A percentile compares a stretch with the other conserved stretches of the same genome.
Conservation (phyloP, 257 asterid species). For the Cinchona pubescens region DNA sequence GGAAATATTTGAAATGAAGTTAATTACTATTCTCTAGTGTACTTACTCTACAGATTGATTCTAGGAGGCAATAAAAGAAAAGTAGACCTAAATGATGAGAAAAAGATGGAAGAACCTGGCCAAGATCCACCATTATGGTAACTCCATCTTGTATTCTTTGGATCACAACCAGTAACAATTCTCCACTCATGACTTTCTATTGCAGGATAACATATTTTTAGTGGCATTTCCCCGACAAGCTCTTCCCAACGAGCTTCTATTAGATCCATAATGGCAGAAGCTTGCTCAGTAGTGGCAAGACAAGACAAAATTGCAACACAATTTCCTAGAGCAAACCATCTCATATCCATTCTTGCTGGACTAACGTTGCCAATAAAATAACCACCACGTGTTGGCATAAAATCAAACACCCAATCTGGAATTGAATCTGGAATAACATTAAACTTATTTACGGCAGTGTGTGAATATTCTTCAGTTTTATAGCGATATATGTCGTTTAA, state of each 20-base stretch:
- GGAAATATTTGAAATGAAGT: not conserved
- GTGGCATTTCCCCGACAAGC: constrained; percentile 72
- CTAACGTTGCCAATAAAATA: constrained; percentile 73
- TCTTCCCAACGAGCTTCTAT: constrained; percentile 79
- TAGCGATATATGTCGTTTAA: constrained; percentile 66
- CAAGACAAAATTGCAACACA: constrained; percentile 65
- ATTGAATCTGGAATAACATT: constrained; percentile 76
- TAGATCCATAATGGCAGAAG: constrained; percentile 78
- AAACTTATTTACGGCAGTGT: constrained; percentile 74
- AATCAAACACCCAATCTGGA: constrained; percentile 75
- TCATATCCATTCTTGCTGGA: constrained; percentile 78
- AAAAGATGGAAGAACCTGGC: constrained; percentile 56
- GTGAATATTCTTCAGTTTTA: constrained; percentile 77
- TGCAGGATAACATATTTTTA: constrained; percentile 65
- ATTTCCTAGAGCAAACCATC: constrained; percentile 76
- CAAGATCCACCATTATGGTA: constrained; percentile 87
- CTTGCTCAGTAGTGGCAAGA: constrained; percentile 68
- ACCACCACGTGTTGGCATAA: constrained; percentile 73
- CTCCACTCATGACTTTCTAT: constrained; percentile 68
- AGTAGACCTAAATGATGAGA: constrained; percentile 1
- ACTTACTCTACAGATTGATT: not conserved
- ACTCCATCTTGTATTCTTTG: constrained; percentile 79
- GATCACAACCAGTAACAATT: constrained; percentile 69
- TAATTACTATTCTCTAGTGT: not conserved
- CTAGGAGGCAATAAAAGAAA: not conserved